Percentiles rank a stretch among this genome's conserved stretches.
Conservation (phyloP, 225 moss, liverwort and hornwort species). For the Pleurozium schreberi region DNA sequence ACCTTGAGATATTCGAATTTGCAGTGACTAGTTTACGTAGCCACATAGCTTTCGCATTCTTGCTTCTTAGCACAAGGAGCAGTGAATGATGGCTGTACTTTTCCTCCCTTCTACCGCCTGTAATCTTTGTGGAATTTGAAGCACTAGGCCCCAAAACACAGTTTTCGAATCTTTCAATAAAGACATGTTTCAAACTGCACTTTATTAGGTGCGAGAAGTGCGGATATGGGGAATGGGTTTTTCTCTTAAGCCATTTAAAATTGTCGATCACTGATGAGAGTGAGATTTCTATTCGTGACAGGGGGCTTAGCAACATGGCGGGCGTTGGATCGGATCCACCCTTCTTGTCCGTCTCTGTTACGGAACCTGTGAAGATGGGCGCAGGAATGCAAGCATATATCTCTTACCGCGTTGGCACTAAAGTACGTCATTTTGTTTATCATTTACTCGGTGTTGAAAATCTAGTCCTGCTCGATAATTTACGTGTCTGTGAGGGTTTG, state of each 20-base stretch:
- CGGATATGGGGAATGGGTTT: neutral
- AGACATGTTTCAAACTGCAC: too few species aligned
- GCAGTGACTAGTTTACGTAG: too few species aligned
- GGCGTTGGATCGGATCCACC: slow-evolving; percentile 34
- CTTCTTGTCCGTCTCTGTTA: slow-evolving; percentile 79
- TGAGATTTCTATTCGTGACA: neutral
- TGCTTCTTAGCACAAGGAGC: too few species aligned
- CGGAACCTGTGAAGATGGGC: slow-evolving; percentile 97
- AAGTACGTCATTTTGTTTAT: slow-evolving; percentile 23
- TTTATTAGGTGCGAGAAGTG: neutral
- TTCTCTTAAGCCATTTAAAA: neutral
- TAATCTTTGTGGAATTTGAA: too few species aligned
- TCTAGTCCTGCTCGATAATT: neutral
- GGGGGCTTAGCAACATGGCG: slow-evolving; percentile 10
- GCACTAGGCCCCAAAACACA: too few species aligned
- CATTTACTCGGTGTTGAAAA: neutral
- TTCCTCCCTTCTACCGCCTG: too few species aligned
- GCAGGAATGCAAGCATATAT: slow-evolving; percentile 92
- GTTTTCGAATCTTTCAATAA: too few species aligned
- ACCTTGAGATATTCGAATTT: too few species aligned
- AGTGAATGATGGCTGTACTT: too few species aligned
- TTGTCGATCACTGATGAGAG: neutral
- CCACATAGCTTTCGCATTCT: too few species aligned
- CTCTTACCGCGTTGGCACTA: slow-evolving; percentile 95
- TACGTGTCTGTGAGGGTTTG: neutral